Base-by-base conservation (phyloP, 352 stramenopile species). In the Phytophthora europaea region DNA sequence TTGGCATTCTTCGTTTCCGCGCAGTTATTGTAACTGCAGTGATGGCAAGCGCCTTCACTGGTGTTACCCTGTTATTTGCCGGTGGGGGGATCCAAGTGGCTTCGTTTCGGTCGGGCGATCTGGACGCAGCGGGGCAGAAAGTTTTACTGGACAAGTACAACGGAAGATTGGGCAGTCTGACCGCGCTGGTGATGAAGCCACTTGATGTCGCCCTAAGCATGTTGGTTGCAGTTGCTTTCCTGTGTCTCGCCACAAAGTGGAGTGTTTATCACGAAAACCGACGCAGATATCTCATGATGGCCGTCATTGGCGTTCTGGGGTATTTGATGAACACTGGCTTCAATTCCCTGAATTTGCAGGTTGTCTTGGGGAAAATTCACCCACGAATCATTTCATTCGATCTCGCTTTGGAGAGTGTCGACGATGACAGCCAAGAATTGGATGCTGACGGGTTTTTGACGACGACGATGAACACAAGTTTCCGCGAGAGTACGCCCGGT, bases 321-420 rank as follows among this genome's bases (percentile, higher is more conserved):
- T 72, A 66, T 36, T 28, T 72, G 45, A 71, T 71, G 55, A 71
- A 71, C 34, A 71, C 55, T 3, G 64, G 64, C 12, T 71, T 71
- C 26, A 71, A 45, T 22, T 48, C 64, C 3, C 64, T 71, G 22
- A 71, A 71, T 28, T 51, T 71, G 55, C 64, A 71, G 48, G 55
- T 71, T 16, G 6, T 26, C 23, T 33, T 34, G 12, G 64, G 64
- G 18, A 50, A 65, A 22, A 60, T 60, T 28, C 16, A 48, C n/a
- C 55, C 55, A 0, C 22, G n/a, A 22, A 65, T 71, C 18, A 48
- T 20, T 3, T 23, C 55, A 2, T 58, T 20, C 4, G 64, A 71
- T 13, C 64, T 71, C 10, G 54, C 54, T 28, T 43, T 70, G 51
- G 61, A 61, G 18, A 33, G 22, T 6, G 31, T 68, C 16, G 10